Evolutionary conservation across 805 yeast genomes (phyloP), one percentile per base, ranked within the genome.

Genomic region (Kuraishia molischiana): DNA sequence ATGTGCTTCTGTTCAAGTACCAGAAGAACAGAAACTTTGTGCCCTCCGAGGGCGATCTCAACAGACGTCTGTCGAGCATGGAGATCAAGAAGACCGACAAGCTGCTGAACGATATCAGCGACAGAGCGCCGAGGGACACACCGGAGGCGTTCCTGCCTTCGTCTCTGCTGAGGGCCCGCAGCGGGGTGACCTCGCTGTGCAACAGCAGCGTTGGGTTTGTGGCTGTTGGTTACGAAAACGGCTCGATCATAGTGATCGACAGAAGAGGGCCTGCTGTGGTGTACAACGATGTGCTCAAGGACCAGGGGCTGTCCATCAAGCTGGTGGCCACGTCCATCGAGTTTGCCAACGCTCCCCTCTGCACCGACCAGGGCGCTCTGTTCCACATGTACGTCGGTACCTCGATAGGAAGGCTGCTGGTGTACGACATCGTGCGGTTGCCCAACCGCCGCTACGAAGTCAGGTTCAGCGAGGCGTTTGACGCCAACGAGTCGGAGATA

Each of bases 181-280:
- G 56, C 36, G 75, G 77, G 0, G 78, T 84, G 8, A 64, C 89
- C 0, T 72, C 84, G 1, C 43, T 89, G 35, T 67, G 71, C 38
- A 72, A 83, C 54, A 79, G 89, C 42, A 72, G 80, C 44, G 66
- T 86, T 35, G 96, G 96, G 0, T 89, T 92, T 61, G 84, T 82
- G 6, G 92, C 83, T 0, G 64, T 85, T 31, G 95, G 84, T 1
- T 86, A 82, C 54, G 70, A 69, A 34, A 69, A 78, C 11, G 97
- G 97, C n/a, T 67, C 75, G 26, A 43, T 90, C 14, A 58, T 80
- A 2, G 77, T 90, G 0, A 61, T 89, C 41, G 97, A 90, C 58
- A 66, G 84, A 39, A 67, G 96, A 41, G 84, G 84, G 2, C 76
- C 74, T 22, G 67, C 68, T 0, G 57, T 72, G 13, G 73, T 74